A percentile compares a stretch with the other conserved stretches of the same genome.
Evolutionary conservation across 2,329 filamentous ascomycete species (phyloP).

Genomic region (Pseudofabraea citricarpa): DNA sequence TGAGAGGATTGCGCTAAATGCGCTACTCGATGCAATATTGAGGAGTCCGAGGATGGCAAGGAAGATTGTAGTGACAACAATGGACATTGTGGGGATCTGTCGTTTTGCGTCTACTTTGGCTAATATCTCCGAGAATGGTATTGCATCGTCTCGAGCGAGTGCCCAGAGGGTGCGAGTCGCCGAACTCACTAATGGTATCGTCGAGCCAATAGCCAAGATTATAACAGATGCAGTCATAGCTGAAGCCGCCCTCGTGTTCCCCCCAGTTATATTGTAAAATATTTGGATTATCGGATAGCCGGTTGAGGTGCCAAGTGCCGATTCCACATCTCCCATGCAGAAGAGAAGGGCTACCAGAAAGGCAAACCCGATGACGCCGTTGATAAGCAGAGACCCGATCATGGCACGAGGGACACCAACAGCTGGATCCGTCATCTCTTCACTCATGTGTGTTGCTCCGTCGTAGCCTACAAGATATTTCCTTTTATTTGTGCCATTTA

Average conservation of each 20-base stretch:
- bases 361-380: conserved; percentile 47
- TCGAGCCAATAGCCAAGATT: conserved; percentile 31
- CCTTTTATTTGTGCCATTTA: conserved; percentile 2
- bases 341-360: conserved; percentile 53
- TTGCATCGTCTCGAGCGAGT: conserved; percentile 36
- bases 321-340: conserved; percentile 19
- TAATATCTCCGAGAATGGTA: not conserved
- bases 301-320: conserved; percentile 42
- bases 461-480: conserved; percentile 2
- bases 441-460: not conserved
- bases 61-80: conserved; percentile 27
- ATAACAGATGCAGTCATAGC: conserved; percentile 17
- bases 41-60: conserved; percentile 31
- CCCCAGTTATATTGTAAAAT: conserved; percentile 39
- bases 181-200: conserved; percentile 31
- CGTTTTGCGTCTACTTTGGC: conserved; percentile 15
- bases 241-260: conserved; percentile 32
- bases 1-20: conserved; percentile 40
- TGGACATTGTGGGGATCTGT: conserved; percentile 15
- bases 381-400: conserved; percentile 42
- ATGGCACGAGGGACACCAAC: conserved; percentile 45
- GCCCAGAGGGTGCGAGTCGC: conserved; percentile 36
- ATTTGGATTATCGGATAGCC: conserved; percentile 54
- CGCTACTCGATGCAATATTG: conserved; percentile 35
- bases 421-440: conserved; percentile 41